Evolutionary conservation across 2,329 filamentous ascomycete species (phyloP), one percentile per base, ranked within the genome.

Genomic region (Xylariomycetidae sp.): DNA sequence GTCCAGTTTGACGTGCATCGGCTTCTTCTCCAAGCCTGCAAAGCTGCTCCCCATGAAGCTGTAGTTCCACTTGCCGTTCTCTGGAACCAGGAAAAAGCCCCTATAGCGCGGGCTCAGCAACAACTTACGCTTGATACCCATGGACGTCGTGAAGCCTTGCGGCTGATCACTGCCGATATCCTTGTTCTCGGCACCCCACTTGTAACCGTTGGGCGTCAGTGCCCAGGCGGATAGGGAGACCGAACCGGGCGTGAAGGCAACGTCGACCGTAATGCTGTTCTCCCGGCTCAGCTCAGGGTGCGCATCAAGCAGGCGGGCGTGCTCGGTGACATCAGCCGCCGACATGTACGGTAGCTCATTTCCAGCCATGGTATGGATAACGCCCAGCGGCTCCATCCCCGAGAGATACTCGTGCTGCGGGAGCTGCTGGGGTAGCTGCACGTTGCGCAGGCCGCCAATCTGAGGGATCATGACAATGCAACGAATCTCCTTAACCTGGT

Each of bases 391-490:
- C 63, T 98, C 92, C 57, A 98, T 74, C 36, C 74, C 75, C 39
- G 84, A 76, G 25, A 98, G 77, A 58, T 89, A 87, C 54, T 95
- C 88, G 61, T 95, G 88, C 60, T 94, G 84, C 4, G 92, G 93
- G 9, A 96, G 68, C 47, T 92, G 79, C 41, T 93, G 84, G 2
- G 92, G 88, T 25, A 96, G 69, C 59, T 95, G 88, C 4, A 96
- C 83, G 51, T 90, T 89, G 39, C 90, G 86, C 10, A 92, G 84
- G 40, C 85, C 92, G 37, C 92, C 92, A 39, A 96, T 89, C 62
- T 98, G 92, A 5, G 92, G 93, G 12, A 98, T 79, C 85, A 98
- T 92, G 49, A 95, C 90, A 51, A 98, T 95, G 47, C 86, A 94
- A 52, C 85, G 82, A 56, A 98, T 81, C 59, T 98, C 93, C 72